These are phyloP conservation scores for Elsinoe australis DNA, from an alignment of 2,329 filamentous ascomycete species.

Conservation along the genomic window DNA sequence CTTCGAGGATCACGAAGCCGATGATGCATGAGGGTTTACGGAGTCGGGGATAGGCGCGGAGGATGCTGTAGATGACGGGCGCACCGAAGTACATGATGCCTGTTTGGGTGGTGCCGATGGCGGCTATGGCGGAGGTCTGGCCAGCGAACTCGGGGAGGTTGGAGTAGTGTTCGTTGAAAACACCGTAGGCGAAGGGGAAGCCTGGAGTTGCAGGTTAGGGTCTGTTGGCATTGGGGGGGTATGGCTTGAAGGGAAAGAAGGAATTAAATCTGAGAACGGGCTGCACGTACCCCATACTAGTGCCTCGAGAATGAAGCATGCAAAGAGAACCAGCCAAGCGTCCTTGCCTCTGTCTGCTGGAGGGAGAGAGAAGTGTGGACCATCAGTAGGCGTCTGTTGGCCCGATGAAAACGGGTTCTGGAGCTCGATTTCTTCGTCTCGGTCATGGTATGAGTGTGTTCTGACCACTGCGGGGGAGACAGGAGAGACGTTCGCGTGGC, in stretches of 20 bases:
- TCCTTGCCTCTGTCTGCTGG: slow-evolving; percentile 33
- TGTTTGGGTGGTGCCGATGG: slow-evolving; percentile 37
- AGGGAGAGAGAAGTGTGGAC: slow-evolving; percentile 5
- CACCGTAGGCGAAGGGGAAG: slow-evolving; percentile 24
- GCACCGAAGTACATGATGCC: slow-evolving; percentile 44
- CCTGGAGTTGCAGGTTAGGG: no score
- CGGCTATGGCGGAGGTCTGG: slow-evolving; percentile 32
- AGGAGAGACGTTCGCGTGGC: not conserved
- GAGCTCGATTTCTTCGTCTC: not conserved
- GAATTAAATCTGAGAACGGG: not conserved
- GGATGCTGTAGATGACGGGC: slow-evolving; percentile 34
- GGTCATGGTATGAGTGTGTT: not conserved
- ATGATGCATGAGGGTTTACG: slow-evolving; percentile 31
- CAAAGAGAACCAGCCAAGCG: slow-evolving; percentile 43
- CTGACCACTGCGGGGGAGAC: not conserved
- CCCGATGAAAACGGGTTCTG: not conserved
- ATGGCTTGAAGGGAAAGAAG: not conserved
- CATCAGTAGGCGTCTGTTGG: not conserved
- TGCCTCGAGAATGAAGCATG: slow-evolving; percentile 31
- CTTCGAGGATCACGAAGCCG: slow-evolving; percentile 33
- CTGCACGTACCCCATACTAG: slow-evolving; percentile 24
- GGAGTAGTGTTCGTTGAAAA: slow-evolving; percentile 26
- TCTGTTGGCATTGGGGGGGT: not conserved
- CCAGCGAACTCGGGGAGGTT: slow-evolving; percentile 21
- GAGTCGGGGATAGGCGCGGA: slow-evolving; percentile 33